Evolutionary conservation across 2,329 filamentous ascomycete genomes (phyloP), one percentile per base, ranked within the genome.

Genomic region (Fusarium aywerte): DNA sequence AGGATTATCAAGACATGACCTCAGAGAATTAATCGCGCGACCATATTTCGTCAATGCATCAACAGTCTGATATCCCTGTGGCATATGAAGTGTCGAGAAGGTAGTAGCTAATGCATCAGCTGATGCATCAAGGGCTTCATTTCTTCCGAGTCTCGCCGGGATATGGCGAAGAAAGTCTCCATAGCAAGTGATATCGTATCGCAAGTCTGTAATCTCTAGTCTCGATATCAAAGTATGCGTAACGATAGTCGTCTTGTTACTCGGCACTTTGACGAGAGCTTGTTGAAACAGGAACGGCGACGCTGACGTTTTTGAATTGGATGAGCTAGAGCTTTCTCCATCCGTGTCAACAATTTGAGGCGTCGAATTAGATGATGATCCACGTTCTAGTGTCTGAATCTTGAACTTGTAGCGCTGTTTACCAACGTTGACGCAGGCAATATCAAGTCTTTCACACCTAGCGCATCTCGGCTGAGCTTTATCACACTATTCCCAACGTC

Each of bases 361-460:
- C 4, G 42, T 55, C 15, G 40, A 50, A 23, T 44, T 58, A 7
- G 62, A 29, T 43, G 39, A 42, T 4, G 40, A 61, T 12, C 48
- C 43, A 2, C 27, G n/a, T 3, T 68, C 62, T 1, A 74, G 43
- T 1, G 48, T 70, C 44, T 76, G 70, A 25, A 83, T 75, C 61
- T 82, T 80, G 73, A 85, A 85, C 73, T 83, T 84, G 75, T 77
- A 85, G 43, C 83, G 77, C 54, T 80, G 76, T 68, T 81, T 75
- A 4, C 83, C 83, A 4, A 78, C 78, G 11, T 83, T 83, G 25
- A 82, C 62, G 55, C 83, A 85, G 3, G 71, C 67, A 4, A 85
- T 79, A 8, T 76, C 72, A 6, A 84, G 73, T 29, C 83, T 81
- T 16, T 76, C 65, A 57, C 83, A 85, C 75, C 83, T 76, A 2